phyloP scores from a whole-genome alignment of 2,329 filamentous ascomycete species.

The Parastagonospora avenae region DNA sequence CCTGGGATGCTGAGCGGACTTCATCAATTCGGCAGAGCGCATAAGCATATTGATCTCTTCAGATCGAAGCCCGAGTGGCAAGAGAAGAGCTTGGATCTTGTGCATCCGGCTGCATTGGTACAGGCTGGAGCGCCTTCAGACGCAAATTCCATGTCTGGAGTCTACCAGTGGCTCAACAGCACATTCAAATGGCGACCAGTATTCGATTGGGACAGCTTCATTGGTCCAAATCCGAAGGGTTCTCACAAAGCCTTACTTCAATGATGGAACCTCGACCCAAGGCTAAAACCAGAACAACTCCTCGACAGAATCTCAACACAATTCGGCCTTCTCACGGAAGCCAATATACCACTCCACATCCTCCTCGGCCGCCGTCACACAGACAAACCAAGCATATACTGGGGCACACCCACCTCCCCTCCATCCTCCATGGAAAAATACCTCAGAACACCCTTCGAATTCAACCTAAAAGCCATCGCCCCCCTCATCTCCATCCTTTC shows the following conservation, averaged over 20 bases:
- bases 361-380: constrained; percentile 25
- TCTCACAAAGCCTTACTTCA: neutral
- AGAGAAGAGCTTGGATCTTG: constrained; percentile 14
- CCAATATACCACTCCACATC: constrained; percentile 25
- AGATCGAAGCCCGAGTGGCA: constrained; percentile 15
- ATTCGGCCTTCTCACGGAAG: constrained; percentile 17
- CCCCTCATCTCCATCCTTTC: constrained; percentile 22
- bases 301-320: constrained; percentile 7
- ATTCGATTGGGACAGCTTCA: constrained; percentile 36
- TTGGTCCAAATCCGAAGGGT: neutral
- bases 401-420: constrained; percentile 21
- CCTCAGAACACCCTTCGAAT: constrained; percentile 13
- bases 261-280: neutral
- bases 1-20: constrained; percentile 11
- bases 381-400: constrained; percentile 26
- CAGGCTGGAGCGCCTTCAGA: constrained; percentile 3
- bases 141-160: neutral
- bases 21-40: neutral
- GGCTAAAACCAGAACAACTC: neutral
- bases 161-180: constrained; percentile 27
- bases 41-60: neutral
- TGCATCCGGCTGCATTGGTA: constrained; percentile 27
- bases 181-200: constrained; percentile 30
- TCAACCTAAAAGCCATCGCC: constrained; percentile 20
- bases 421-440: constrained; percentile 10